Evolutionary conservation across 2,329 filamentous ascomycete species (phyloP), one percentile per base, ranked within the genome.

Genomic region (Colletotrichum destructivum): DNA sequence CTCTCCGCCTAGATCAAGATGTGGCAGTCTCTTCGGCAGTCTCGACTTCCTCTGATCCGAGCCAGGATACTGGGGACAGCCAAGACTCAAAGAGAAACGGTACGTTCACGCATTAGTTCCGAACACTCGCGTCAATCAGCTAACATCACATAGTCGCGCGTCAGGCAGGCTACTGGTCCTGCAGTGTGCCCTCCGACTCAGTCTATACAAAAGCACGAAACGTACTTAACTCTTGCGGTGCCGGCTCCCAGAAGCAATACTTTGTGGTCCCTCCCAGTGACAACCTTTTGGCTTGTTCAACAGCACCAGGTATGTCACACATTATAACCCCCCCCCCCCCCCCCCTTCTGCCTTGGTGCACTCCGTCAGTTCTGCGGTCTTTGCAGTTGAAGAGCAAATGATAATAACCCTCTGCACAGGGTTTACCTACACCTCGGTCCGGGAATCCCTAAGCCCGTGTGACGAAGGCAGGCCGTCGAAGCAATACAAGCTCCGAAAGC

Each of bases 121-220:
- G 2, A 44, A 3, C 6, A 6, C 21, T 12, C 26, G 26, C 12
- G 31, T 40, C 18, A 16, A 3, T 4, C 7, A 18, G 18, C 54
- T 57, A 57, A 57, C 54, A 57, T 57, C 54, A 57, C 5, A 18
- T 16, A 57, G 54, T 40, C 54, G 18, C 31, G 54, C 54, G 38
- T 18, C 31, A 12, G 31, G 16, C 21, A 11, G 54, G 54, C 18
- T 57, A 57, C n/a, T 57, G 54, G 54, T 11, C 54, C 15, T 57
- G 54, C 54, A 38, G 26, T 16, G 31, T 57, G 16, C 54, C 54
- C 18, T 11, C 13, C 18, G n/a, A 9, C 26, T 31, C 31, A 2
- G 54, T 40, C 12, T 57, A 57, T 0, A 57, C 54, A 16, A 0
- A n/a, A 21, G 31, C 8, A 26, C 26, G 54, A 23, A 15, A 18